Evolutionary conservation across 202 grass and related monocot genomes (phyloP).

Genomic region (Schoenoplectus triqueter): DNA sequence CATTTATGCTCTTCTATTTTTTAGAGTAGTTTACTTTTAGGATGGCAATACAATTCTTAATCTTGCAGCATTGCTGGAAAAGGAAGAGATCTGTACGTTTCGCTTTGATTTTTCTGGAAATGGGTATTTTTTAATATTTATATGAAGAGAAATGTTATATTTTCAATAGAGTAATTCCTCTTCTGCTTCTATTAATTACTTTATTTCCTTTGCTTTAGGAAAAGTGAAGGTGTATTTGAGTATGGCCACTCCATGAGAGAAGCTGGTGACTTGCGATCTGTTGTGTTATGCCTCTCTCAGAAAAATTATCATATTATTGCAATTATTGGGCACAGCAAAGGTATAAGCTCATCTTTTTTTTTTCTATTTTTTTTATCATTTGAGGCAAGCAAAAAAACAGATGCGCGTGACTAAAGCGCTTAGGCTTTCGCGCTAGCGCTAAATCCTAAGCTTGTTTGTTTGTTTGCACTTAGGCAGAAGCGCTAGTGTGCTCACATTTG

Average conservation of each 20-base stretch:
- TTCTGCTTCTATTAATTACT: slow-evolving; percentile 29
- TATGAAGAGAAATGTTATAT: neutral
- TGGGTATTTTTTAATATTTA: slow-evolving; percentile 51
- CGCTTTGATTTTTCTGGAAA: slow-evolving; percentile 97
- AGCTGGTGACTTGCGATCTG: slow-evolving; percentile 74
- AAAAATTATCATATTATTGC: slow-evolving; percentile 72
- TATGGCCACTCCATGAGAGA: slow-evolving; percentile 84
- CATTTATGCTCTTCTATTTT: neutral
- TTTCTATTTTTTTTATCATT: too few species aligned
- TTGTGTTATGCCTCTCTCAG: slow-evolving; percentile 60
- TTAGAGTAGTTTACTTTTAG: slow-evolving; percentile 45
- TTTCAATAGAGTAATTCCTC: slow-evolving; percentile 13
- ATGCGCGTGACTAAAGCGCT: too few species aligned
- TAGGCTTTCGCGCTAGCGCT: too few species aligned
- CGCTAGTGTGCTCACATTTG: too few species aligned
- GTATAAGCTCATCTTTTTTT: slow-evolving; percentile 33
- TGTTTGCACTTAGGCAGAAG: too few species aligned
- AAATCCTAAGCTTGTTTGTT: too few species aligned
- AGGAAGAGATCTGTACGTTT: slow-evolving; percentile 56
- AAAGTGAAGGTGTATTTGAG: slow-evolving; percentile 85
- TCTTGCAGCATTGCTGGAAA: slow-evolving; percentile 56
- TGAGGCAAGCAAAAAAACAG: too few species aligned
- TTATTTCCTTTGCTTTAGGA: slow-evolving; percentile 49
- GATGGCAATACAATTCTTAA: slow-evolving; percentile 55
- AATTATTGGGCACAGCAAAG: slow-evolving; percentile 96